Conservation (phyloP, 768 basidiomycete genomes). For the Suillus subluteus region DNA sequence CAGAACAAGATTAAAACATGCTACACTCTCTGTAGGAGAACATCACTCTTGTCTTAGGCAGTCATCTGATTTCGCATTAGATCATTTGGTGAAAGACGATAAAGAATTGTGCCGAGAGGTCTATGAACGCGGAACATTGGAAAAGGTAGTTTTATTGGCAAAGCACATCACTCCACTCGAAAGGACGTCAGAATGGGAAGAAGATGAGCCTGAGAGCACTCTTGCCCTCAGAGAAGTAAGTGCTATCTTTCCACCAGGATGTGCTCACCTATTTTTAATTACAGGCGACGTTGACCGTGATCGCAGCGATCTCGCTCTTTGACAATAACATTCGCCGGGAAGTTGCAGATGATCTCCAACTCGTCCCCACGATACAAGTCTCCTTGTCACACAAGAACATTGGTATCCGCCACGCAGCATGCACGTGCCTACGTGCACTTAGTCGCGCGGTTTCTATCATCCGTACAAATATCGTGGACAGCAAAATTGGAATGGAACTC, state of each 20-base stretch:
- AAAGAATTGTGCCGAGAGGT: slow-evolving; percentile 66
- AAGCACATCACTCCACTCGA: slow-evolving; percentile 55
- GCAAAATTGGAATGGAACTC: slow-evolving; percentile 73
- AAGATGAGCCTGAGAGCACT: slow-evolving; percentile 67
- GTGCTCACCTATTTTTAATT: slow-evolving; percentile 5
- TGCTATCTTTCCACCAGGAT: not conserved
- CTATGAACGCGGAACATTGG: slow-evolving; percentile 68
- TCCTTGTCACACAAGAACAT: slow-evolving; percentile 64
- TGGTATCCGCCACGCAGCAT: slow-evolving; percentile 84
- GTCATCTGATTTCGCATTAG: slow-evolving; percentile 33
- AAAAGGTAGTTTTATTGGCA: slow-evolving; percentile 54
- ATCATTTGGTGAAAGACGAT: slow-evolving; percentile 74
- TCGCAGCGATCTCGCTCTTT: slow-evolving; percentile 74
- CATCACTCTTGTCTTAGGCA: not conserved
- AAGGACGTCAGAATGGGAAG: slow-evolving; percentile 57
- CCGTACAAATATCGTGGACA: slow-evolving; percentile 84
- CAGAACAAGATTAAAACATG: slow-evolving; percentile 66
- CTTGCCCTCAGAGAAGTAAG: slow-evolving; percentile 65
- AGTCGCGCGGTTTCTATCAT: slow-evolving; percentile 79
- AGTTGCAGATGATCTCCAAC: slow-evolving; percentile 59
- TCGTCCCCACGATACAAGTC: slow-evolving; percentile 57
- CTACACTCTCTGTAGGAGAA: slow-evolving; percentile 68
- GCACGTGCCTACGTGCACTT: slow-evolving; percentile 83
- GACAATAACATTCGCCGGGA: slow-evolving; percentile 73
- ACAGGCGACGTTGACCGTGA: slow-evolving; percentile 73